Base-by-base conservation (phyloP, 495 filamentous ascomycete genomes). In the Cudoniella acicularis region DNA sequence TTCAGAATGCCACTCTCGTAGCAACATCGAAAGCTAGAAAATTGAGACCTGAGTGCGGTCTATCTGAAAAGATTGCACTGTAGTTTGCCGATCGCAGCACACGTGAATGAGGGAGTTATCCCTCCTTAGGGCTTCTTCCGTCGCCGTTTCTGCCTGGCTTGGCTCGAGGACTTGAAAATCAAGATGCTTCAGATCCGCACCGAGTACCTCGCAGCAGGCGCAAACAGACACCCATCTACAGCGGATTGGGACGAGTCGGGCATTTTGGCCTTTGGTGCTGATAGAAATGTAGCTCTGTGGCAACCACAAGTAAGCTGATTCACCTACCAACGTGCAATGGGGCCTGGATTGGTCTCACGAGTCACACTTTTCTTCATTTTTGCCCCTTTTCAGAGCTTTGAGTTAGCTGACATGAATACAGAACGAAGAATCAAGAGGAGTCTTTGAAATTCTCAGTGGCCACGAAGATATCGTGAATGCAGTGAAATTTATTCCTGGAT, bases 261-360 rank as follows among this genome's bases (percentile, higher is more conserved):
- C 36, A 85, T 92, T 54, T 79, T 98, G 40, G 95, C 93, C 46
- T 98, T 89, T 73, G 94, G 94, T 40, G 88, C 92, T 24, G 90
- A 91, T 73, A 83, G 83, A 57, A 94, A 93, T 74, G 78, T 97
- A 58, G 94, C 92, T 26, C 67, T 97, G 52, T 98, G 94, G 94
- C 77, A 87, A 65, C 91, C 94, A 48, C 68, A 81, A 69, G 91
- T 96, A 84, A 62, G 85, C 25, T 36, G 48, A 27, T 50, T 22
- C 17, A 10, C n/a, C 10, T 1, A 11, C 30, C 16, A 18, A 18
- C 40, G 36, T n/a, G 49, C 27, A 10, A 27, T 27, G 48, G 13
- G 48, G 51, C 17, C 36, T 47, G 21, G 2, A 1, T 17, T 55
- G n/a, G n/a, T n/a, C n/a, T n/a, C n/a, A n/a, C n/a, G n/a, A n/a